Base-by-base conservation (phyloP, 2,329 filamentous ascomycete species). In the Trichophyton rubrum region DNA sequence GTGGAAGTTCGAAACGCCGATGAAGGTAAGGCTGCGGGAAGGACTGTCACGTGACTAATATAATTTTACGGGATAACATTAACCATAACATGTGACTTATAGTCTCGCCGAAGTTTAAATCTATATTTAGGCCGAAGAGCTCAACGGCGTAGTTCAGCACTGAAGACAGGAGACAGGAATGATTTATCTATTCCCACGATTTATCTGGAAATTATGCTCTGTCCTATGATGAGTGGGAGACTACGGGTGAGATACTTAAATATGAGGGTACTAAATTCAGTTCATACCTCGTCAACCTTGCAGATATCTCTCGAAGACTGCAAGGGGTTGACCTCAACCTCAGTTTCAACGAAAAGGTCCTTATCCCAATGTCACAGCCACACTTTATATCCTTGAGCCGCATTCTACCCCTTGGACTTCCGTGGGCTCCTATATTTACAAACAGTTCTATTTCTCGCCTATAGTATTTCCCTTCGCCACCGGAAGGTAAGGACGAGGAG, bases 271-370 rank as follows among this genome's bases (percentile, higher is more conserved):
- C 22, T n/a, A 38, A n/a, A 11, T 62, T n/a, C 51, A 62, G 8
- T 17, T 62, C 7, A 30, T 59, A 35, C 35, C 60, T 3, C 49
- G 22, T 59, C 57, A 56, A 59, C 35, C 40, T 2, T 45, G 8
- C 30, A 8, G 15, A 30, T 62, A 11, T 56, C 57, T 20, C 47
- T 62, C n/a, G 45, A 59, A 27, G 60, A 57, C 51, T 62, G 57
- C 27, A 9, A 13, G 6, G 57, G 59, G 47, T 24, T 20, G 5
- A 1, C 43, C 3, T 61, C 60, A 9, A 17, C 41, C 11, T 59
- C 7, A 41, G 35, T 15, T 9, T 8, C 11, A 20, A 59, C 3
- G 13, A 27, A 27, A 40, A 27, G 51, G 17, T 2, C 1, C 56
- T 56, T 15, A 35, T 56, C n/a, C 45, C 58, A 20, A 47, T 49